Percentiles rank a stretch among this genome's conserved stretches.
Conservation (phyloP, 257 asterid species). For the Penstemon barbatus region DNA sequence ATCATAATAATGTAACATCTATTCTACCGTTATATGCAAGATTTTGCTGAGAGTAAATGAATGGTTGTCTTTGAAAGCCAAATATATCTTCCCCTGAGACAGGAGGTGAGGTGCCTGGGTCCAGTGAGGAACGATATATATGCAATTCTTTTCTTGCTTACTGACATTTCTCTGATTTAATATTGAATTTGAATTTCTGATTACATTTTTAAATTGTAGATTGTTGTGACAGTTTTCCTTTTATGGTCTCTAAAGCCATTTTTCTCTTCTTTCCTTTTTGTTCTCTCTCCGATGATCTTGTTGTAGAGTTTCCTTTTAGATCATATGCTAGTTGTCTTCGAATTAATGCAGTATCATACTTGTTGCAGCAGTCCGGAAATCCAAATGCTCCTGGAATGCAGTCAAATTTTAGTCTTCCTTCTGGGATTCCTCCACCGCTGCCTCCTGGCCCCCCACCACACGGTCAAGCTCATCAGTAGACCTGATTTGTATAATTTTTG, state of each 20-base stretch:
- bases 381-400: constrained; percentile 69
- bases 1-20: too few species aligned
- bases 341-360: constrained; percentile 9
- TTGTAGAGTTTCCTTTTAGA: not conserved
- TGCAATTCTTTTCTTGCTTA: not conserved
- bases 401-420: constrained; percentile 52
- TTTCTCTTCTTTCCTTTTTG: not conserved
- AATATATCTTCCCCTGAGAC: too few species aligned
- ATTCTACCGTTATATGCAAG: too few species aligned
- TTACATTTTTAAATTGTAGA: not conserved
- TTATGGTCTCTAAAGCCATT: not conserved
- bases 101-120: not conserved
- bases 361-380: constrained; percentile 67
- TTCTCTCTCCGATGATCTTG: not conserved
- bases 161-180: constrained; percentile 5
- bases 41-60: too few species aligned
- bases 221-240: not conserved
- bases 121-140: not conserved
- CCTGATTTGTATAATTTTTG: constrained; percentile 17
- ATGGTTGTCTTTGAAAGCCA: too few species aligned
- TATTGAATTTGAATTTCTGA: not conserved
- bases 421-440: constrained; percentile 85
- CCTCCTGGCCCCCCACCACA: constrained; percentile 99
- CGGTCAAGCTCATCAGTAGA: constrained; percentile 65
- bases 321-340: not conserved